A percentile compares a stretch with the other conserved stretches of the same genome.
Evolutionary conservation across 2,329 filamentous ascomycete genomes (phyloP).

Genomic region (Microdochium paspali): DNA sequence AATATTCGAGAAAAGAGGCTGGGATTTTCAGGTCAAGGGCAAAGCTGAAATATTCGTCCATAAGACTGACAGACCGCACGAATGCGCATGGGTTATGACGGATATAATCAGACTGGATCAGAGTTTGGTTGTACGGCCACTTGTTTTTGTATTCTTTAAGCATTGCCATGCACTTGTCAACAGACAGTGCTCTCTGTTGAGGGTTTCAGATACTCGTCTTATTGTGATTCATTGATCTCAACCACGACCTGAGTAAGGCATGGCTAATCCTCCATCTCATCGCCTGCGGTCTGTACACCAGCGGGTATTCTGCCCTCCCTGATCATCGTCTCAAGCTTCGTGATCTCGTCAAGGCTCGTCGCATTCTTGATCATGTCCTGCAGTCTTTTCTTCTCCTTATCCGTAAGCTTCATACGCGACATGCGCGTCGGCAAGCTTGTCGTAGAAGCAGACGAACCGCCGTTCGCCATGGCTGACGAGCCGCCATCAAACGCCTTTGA

Average conservation of each 20-base stretch:
- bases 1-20: no score
- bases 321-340: slow-evolving; percentile 80
- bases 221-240: no score
- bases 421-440: slow-evolving; percentile 45
- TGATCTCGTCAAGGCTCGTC: slow-evolving; percentile 83
- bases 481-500: slow-evolving; percentile 62
- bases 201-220: no score
- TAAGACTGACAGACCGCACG: no score
- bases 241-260: slow-evolving; percentile 41
- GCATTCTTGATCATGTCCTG: slow-evolving; percentile 84
- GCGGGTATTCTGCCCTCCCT: slow-evolving; percentile 79
- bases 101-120: no score
- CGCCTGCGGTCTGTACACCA: slow-evolving; percentile 42
- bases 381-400: slow-evolving; percentile 76
- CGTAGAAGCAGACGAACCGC: slow-evolving; percentile 22
- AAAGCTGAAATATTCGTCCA: no score
- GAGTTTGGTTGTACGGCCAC: no score
- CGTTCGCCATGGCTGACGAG: slow-evolving; percentile 27
- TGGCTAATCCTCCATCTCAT: slow-evolving; percentile 52
- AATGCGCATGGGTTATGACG: no score
- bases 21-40: no score
- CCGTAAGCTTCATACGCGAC: slow-evolving; percentile 75
- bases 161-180: no score
- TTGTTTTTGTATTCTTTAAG: no score
- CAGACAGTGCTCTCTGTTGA: no score